A percentile compares a stretch with the other conserved stretches of the same genome.
These are phyloP conservation scores for Vaccinium darrowii DNA, from an alignment of 148 eudicot species.

Conservation along the genomic window DNA sequence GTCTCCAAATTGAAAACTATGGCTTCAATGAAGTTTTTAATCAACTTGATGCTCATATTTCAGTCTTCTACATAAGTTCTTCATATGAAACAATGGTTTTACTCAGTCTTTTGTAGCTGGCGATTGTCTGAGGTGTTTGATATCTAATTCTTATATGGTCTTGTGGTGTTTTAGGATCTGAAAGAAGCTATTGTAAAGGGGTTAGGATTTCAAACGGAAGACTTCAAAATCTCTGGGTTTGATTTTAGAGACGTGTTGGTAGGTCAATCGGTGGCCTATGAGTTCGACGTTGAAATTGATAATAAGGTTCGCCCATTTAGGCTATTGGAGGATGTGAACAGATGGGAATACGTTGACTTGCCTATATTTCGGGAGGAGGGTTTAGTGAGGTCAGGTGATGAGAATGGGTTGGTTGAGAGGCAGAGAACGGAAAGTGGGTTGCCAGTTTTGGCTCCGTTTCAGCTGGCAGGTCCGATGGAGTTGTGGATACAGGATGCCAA, in stretches of 20 bases:
- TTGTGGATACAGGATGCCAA: constrained; percentile 89
- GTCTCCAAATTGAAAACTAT: not conserved
- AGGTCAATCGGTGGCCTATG: constrained; percentile 77
- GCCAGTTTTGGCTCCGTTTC: constrained; percentile 87
- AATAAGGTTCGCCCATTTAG: constrained; percentile 73
- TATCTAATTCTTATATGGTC: constrained; percentile 1
- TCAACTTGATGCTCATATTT: too few relatives aligned
- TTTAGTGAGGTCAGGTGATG: constrained; percentile 29
- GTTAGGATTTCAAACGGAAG: constrained; percentile 53
- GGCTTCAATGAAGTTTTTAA: not conserved
- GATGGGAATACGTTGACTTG: constrained; percentile 89
- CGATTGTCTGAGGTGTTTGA: not conserved
- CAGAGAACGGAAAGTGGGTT: constrained; percentile 26
- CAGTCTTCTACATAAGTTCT: not conserved
- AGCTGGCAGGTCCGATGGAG: constrained; percentile 96
- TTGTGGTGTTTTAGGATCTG: constrained; percentile 20
- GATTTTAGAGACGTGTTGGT: constrained; percentile 41
- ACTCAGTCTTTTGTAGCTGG: not conserved
- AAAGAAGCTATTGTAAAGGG: constrained; percentile 54
- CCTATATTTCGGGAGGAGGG: constrained; percentile 69
- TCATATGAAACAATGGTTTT: not conserved
- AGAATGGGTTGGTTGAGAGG: constrained; percentile 58
- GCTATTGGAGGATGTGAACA: constrained; percentile 81
- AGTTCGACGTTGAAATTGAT: constrained; percentile 87
- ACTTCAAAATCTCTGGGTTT: constrained; percentile 51